Evolutionary conservation across 202 grass and related monocot genomes (phyloP).

Genomic region (Carex arenaria): DNA sequence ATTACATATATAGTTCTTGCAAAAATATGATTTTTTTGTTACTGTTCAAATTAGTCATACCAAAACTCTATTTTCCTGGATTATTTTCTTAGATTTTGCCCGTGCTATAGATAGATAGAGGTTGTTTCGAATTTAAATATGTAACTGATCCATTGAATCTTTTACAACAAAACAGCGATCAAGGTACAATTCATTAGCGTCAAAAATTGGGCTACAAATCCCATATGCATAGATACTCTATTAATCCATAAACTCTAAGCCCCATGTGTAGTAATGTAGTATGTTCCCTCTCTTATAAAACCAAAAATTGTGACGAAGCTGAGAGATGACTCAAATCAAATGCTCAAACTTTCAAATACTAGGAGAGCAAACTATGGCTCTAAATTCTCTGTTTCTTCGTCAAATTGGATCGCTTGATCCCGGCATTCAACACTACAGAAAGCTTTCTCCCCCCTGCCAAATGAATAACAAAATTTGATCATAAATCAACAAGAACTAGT

Average conservation of each 20-base stretch:
- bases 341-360: background rate
- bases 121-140: background rate
- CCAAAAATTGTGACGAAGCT: background rate
- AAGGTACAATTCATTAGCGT: background rate
- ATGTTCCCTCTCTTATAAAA: background rate
- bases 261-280: background rate
- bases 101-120: background rate
- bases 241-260: constrained; percentile 14
- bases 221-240: background rate
- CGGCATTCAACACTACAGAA: constrained; percentile 4
- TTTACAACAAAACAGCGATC: constrained; percentile 4
- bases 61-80: too few species aligned
- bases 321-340: background rate
- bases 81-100: background rate
- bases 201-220: constrained; percentile 12
- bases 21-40: background rate
- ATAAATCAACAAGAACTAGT: background rate
- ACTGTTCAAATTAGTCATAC: background rate
- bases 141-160: background rate
- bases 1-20: background rate
- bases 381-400: background rate
- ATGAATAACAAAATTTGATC: background rate
- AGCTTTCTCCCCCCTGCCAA: constrained; percentile 16
- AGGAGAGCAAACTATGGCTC: background rate
- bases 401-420: constrained; percentile 6